phyloP scores from a whole-genome alignment of 176 grass and related monocot species.

The Olyra latifolia region DNA sequence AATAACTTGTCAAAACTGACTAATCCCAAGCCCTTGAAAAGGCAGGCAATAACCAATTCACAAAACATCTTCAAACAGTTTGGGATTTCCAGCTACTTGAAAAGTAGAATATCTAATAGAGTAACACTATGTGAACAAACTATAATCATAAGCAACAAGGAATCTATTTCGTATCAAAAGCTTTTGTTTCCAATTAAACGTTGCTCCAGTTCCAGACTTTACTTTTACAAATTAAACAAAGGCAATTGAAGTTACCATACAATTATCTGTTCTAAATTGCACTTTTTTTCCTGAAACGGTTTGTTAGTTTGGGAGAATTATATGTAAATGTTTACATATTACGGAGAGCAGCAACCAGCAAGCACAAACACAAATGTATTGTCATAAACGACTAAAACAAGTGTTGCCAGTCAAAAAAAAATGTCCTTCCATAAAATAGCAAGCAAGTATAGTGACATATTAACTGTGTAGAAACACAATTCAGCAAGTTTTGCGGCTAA shows the following conservation, averaged over 20 bases:
- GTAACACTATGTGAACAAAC: not conserved
- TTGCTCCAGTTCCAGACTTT: not conserved
- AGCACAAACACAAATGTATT: not conserved
- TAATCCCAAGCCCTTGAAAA: not conserved
- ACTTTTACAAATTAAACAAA: not conserved
- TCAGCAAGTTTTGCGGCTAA: not conserved
- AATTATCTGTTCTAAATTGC: not conserved
- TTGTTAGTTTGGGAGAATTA: not conserved
- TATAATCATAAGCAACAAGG: constrained; percentile 6
- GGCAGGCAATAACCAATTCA: not conserved
- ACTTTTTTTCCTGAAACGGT: not conserved
- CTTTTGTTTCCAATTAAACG: not conserved
- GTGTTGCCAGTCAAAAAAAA: constrained; percentile 12
- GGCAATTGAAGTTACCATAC: not conserved
- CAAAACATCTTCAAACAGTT: not conserved
- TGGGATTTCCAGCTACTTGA: not conserved
- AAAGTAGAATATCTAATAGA: constrained; percentile 2
- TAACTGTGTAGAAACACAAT: constrained; percentile 21
- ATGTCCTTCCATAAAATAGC: constrained; percentile 8
- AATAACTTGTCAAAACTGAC: not conserved
- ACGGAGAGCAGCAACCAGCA: not conserved
- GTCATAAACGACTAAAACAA: not conserved
- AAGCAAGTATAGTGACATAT: not conserved
- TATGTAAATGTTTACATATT: not conserved
- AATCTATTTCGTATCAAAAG: not conserved